Evolutionary conservation across 768 basidiomycete genomes (phyloP).

Genomic region (Amanita brunnescens): DNA sequence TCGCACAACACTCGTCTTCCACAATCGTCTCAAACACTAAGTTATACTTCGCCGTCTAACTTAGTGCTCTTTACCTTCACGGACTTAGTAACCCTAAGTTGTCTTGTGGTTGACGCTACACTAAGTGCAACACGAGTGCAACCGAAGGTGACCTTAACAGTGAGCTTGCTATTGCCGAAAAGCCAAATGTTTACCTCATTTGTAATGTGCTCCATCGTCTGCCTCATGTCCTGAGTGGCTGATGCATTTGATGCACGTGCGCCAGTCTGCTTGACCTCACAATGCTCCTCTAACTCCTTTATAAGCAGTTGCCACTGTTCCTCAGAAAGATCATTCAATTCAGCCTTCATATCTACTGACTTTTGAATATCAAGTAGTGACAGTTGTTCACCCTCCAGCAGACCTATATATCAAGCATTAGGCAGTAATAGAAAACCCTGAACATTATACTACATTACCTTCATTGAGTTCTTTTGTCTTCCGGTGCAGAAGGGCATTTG

Average conservation of each 20-base stretch:
- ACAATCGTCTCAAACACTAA: too few relatives aligned
- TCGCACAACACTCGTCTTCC: too few relatives aligned
- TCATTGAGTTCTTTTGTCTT: slow-evolving; percentile 2
- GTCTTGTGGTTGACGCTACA: too few relatives aligned
- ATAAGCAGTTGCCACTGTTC: not conserved
- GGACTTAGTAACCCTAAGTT: too few relatives aligned
- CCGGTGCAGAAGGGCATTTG: not conserved
- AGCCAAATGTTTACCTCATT: not conserved
- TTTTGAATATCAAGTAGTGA: not conserved
- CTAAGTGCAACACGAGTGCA: too few relatives aligned
- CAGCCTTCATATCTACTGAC: not conserved
- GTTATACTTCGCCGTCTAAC: too few relatives aligned
- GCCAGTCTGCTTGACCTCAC: not conserved
- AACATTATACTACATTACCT: too few relatives aligned
- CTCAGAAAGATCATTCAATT: not conserved
- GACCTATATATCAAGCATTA: too few relatives aligned
- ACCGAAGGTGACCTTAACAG: too few relatives aligned
- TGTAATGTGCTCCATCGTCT: not conserved
- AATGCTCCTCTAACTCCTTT: not conserved
- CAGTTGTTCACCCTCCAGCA: not conserved
- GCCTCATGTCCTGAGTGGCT: not conserved
- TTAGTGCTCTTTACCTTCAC: too few relatives aligned
- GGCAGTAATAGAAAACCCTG: not conserved
- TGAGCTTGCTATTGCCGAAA: too few relatives aligned
- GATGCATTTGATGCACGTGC: not conserved